Evolutionary conservation across 192 early-diverging fungal genomes (phyloP), one percentile per base, ranked within the genome.

Genomic region (Allomyces macrogynus): DNA sequence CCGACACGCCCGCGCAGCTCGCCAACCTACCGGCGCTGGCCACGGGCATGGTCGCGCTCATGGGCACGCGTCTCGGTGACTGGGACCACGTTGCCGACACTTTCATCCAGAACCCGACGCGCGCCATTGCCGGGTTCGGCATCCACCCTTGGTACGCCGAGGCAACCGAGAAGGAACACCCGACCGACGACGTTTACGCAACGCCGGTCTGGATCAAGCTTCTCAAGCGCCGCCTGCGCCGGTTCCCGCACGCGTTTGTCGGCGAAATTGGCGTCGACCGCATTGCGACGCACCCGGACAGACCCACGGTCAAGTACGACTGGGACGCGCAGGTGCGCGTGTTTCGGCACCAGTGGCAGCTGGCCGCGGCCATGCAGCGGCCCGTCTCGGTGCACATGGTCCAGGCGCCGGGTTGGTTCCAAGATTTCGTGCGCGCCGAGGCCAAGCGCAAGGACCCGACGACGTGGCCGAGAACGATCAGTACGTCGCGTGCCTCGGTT

Each of bases 321-420:
- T 25, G 77, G 63, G 54, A 74, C 63, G 25, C 67, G 66, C 86
- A 87, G 65, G 12, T 81, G 43, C 62, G 64, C 3, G 44, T 88
- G 16, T 79, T 92, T 5, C 73, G 77, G 10, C 69, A 70, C 42
- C 93, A 96, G 70, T 69, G 90, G 10, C 72, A 77, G 24, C 66
- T 96, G 24, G 91, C 90, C 5, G 76, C 78, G 22, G 78, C 82
- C 7, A 65, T 87, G 24, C 32, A 73, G 24, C 74, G 84, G 14
- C 75, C 81, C 0, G 82, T 87, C 23, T 87, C 82, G 40, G 70
- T 92, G 49, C 90, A 95, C 69, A 84, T 81, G 66, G 92, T 94
- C 23, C 87, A 83, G 60, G 81, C 83, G 22, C 85, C 85, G 63
- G 88, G 88, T 1, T 63, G 74, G 20, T 65, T 87, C 67, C 73